Base-by-base conservation (phyloP, 345 rosid genomes). In the Schrenkiella parvula region DNA sequence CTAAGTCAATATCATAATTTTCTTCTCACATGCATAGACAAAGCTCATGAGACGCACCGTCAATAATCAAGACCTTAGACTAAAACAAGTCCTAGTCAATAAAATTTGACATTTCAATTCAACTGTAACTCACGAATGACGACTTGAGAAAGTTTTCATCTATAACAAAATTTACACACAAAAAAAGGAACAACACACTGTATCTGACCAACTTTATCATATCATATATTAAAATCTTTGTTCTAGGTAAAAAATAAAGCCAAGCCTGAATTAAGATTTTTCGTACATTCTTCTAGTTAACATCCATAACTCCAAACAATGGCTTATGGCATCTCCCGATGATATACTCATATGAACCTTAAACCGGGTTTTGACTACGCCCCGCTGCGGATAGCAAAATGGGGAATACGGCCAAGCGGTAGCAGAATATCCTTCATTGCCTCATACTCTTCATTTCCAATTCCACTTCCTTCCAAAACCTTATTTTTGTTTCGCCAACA, bases 351-450 rank as follows among this genome's bases (percentile, higher is more conserved):
- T n/a, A n/a, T n/a, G n/a, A n/a, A n/a, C 47, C 56, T 0, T 35
- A 31, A 70, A 32, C 48, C 51, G 35, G 42, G 14, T 21, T 31
- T 53, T 43, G 47, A 31, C 41, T 74, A 86, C 3, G 86, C 96
- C 21, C 92, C 93, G 44, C 87, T 83, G 65, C 77, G 85, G 37
- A 86, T 72, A 4, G 85, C 81, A 71, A 88, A 82, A 21, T 80
- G 84, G 55, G 98, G 87, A 39, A 82, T 85, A 74, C 92, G 90
- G 44, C 96, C 99, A 48, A 88, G 89, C 34, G 97, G 98, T 39
- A 86, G 71, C 21, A 89, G 70, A 7, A 91, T 80, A 64, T 95
- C 90, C 82, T 81, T 89, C 95, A 95, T 86, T 50, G 74, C 62
- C 76, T 89, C 93, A 8, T 87, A 91, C 79, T 95, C 99, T 75